These are phyloP conservation scores for Fusarium sp. DNA, from an alignment of 2,329 filamentous ascomycete species.

Conservation along the genomic window DNA sequence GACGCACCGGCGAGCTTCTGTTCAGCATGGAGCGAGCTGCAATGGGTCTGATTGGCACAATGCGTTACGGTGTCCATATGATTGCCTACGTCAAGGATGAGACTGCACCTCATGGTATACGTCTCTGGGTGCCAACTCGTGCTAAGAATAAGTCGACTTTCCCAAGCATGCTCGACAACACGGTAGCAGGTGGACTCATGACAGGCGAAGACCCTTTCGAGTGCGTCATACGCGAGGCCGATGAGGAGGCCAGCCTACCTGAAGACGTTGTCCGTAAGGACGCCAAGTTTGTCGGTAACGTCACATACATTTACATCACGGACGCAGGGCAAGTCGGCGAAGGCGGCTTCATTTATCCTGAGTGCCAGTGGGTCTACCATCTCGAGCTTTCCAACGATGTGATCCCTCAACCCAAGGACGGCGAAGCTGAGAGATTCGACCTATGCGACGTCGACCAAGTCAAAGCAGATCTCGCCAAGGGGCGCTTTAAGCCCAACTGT, in stretches of 20 bases:
- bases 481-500: conserved; percentile 95
- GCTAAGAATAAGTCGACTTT: conserved; percentile 87
- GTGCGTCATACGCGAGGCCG: conserved; percentile 86
- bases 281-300: conserved; percentile 74
- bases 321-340: conserved; percentile 84
- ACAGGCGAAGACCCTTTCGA: conserved; percentile 86
- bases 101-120: conserved; percentile 68
- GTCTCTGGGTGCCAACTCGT: conserved; percentile 88
- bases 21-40: conserved; percentile 85
- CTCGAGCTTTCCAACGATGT: conserved; percentile 80
- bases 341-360: conserved; percentile 86
- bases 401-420: conserved; percentile 83
- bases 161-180: conserved; percentile 94
- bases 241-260: conserved; percentile 89
- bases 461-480: conserved; percentile 75
- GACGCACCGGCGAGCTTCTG: conserved; percentile 72
- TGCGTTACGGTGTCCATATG: conserved; percentile 87
- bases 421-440: conserved; percentile 89
- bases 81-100: conserved; percentile 74
- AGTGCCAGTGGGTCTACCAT: conserved; percentile 93
- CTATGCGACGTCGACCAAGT: conserved; percentile 85
- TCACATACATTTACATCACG: conserved; percentile 89
- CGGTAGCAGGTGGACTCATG: conserved; percentile 84
- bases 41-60: conserved; percentile 80
- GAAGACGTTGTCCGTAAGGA: conserved; percentile 75